phyloP scores from a whole-genome alignment of 176 grass and related monocot species.

The Elymus sibiricus region DNA sequence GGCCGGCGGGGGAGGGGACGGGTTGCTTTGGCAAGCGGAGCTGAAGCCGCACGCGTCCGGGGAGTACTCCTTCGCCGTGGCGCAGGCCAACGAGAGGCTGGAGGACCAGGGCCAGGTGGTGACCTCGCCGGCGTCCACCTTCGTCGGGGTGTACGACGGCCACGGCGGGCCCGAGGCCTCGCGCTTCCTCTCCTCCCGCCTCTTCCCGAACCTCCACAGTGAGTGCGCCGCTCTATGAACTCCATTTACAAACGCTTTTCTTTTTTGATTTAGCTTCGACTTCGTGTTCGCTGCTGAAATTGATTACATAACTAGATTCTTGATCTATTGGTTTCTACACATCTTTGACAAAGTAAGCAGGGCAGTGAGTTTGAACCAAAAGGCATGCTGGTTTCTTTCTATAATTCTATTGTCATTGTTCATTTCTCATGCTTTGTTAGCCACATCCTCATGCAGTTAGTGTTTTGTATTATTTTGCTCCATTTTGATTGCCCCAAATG shows the following conservation, averaged over 20 bases:
- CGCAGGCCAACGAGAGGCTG: slow-evolving; percentile 33
- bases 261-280: not conserved
- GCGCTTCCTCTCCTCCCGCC: slow-evolving; percentile 26
- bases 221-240: not conserved
- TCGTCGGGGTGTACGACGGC: slow-evolving; percentile 41
- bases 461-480: not conserved
- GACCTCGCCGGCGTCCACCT: slow-evolving; percentile 18
- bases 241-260: not conserved
- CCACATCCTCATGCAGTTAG: not conserved
- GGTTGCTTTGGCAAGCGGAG: slow-evolving; percentile 27
- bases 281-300: not conserved
- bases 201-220: slow-evolving; percentile 36
- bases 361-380: not conserved
- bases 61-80: slow-evolving; percentile 38
- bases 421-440: not conserved
- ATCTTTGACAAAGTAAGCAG: not conserved
- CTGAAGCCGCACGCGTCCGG: slow-evolving; percentile 37
- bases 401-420: not conserved
- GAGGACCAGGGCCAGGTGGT: slow-evolving; percentile 36
- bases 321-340: not conserved
- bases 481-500: not conserved
- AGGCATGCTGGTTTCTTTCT: not conserved
- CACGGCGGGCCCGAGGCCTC: slow-evolving; percentile 36
- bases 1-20: not conserved
- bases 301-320: not conserved